phyloP scores from a whole-genome alignment of 352 stramenopile genomes.

The Plasmopara halstedii region DNA sequence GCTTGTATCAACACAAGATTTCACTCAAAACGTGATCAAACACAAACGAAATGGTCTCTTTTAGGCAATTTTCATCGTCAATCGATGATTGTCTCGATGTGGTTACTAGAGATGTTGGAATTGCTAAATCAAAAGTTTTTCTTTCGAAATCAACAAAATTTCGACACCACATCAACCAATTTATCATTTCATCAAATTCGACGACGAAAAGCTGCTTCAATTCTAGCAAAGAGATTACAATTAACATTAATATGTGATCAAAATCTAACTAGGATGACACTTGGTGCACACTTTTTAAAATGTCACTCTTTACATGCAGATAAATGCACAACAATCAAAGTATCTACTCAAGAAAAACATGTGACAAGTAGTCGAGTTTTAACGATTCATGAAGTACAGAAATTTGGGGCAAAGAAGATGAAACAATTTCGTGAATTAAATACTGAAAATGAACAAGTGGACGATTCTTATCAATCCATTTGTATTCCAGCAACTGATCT shows the following conservation, averaged over 20 bases:
- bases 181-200: constrained; percentile 20
- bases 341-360: constrained; percentile 10
- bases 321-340: constrained; percentile 10
- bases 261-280: constrained; percentile 12
- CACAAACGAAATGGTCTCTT: constrained; percentile 20
- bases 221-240: constrained; percentile 15
- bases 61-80: constrained; percentile 25
- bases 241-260: background rate
- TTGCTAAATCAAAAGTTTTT: constrained; percentile 31
- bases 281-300: constrained; percentile 35
- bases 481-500: constrained; percentile 14
- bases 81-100: constrained; percentile 25
- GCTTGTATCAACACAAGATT: no score
- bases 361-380: constrained; percentile 7
- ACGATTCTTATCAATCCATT: constrained; percentile 1
- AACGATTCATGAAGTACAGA: constrained; percentile 20
- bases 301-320: constrained; percentile 11
- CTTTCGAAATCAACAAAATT: constrained; percentile 26
- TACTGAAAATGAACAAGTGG: background rate
- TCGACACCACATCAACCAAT: background rate
- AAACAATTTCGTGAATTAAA: no score
- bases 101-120: constrained; percentile 31
- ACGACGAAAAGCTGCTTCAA: constrained; percentile 21
- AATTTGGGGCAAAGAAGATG: constrained; percentile 7
- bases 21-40: background rate